A percentile compares a stretch with the other conserved stretches of the same genome.
Conservation (phyloP, 169 alveolate genomes). For the Neospora caninum region DNA sequence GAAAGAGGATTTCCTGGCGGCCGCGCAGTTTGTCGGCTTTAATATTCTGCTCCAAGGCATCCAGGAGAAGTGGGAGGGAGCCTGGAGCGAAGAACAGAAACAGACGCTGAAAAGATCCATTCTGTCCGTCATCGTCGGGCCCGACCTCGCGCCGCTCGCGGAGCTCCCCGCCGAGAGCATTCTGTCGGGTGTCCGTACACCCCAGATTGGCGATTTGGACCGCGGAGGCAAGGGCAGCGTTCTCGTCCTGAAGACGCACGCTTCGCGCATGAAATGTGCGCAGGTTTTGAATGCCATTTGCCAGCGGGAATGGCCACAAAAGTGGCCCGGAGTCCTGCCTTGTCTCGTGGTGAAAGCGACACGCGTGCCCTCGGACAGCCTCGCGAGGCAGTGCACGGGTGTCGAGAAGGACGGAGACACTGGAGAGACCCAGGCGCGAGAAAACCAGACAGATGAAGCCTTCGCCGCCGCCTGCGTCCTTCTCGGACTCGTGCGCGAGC, state of each 20-base stretch:
- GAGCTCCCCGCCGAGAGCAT: background rate
- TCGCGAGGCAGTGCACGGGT: background rate
- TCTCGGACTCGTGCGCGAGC: constrained; percentile 30
- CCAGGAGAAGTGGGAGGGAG: constrained; percentile 14
- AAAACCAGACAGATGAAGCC: background rate
- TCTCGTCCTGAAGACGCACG: background rate
- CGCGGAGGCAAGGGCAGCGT: background rate
- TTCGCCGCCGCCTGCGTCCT: constrained; percentile 43
- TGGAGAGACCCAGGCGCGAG: background rate
- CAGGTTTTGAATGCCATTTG: constrained; percentile 25
- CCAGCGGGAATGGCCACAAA: constrained; percentile 27
- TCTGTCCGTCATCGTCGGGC: constrained; percentile 27
- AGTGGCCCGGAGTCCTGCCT: constrained; percentile 19
- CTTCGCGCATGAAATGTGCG: constrained; percentile 37
- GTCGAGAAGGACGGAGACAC: background rate
- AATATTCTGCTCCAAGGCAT: constrained; percentile 22
- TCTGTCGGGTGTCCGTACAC: background rate
- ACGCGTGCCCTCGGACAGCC: background rate
- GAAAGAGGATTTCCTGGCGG: background rate
- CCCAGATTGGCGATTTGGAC: background rate
- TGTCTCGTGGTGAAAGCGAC: constrained; percentile 6
- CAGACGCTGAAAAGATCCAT: background rate
- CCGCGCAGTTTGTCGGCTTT: constrained; percentile 41
- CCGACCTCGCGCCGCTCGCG: constrained; percentile 21
- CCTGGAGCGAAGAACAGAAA: background rate